These are phyloP conservation scores for Ascochyta rabiei DNA, from an alignment of 2,329 filamentous ascomycete genomes.

Conservation along the genomic window DNA sequence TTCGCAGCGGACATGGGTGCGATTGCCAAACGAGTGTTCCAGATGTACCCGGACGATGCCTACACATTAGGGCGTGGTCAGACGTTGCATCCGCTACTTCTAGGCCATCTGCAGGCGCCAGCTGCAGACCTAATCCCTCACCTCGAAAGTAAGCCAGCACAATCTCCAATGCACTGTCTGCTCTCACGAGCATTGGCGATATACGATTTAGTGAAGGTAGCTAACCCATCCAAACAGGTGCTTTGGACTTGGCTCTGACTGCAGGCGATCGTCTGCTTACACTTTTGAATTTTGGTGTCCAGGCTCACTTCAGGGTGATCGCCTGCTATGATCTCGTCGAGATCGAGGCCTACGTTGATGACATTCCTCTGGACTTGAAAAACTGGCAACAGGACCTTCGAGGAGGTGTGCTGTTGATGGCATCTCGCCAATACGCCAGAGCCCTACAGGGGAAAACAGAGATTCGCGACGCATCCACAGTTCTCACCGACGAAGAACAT, in stretches of 20 bases:
- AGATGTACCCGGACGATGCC: conserved; percentile 59
- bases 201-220: not conserved
- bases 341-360: conserved; percentile 72
- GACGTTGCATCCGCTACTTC: conserved; percentile 71
- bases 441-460: conserved; percentile 77
- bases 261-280: conserved; percentile 74
- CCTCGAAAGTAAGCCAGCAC: conserved; percentile 56
- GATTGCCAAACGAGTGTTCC: conserved; percentile 68
- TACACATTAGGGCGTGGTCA: conserved; percentile 72
- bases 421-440: conserved; percentile 68
- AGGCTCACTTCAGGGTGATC: conserved; percentile 71
- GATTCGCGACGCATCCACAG: conserved; percentile 55
- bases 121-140: conserved; percentile 63
- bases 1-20: conserved; percentile 70
- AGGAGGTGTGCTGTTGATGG: conserved; percentile 72
- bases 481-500: conserved; percentile 74
- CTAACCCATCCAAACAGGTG: conserved; percentile 28
- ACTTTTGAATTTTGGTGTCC: conserved; percentile 73
- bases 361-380: conserved; percentile 74
- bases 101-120: conserved; percentile 73
- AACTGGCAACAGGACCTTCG: conserved; percentile 74
- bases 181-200: not conserved
- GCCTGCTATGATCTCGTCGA: conserved; percentile 72
- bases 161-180: not conserved
- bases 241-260: conserved; percentile 68